A percentile compares a stretch with the other conserved stretches of the same genome.
Evolutionary conservation across 176 grass and related monocot genomes (phyloP).

Genomic region (Aegilops umbellulata): DNA sequence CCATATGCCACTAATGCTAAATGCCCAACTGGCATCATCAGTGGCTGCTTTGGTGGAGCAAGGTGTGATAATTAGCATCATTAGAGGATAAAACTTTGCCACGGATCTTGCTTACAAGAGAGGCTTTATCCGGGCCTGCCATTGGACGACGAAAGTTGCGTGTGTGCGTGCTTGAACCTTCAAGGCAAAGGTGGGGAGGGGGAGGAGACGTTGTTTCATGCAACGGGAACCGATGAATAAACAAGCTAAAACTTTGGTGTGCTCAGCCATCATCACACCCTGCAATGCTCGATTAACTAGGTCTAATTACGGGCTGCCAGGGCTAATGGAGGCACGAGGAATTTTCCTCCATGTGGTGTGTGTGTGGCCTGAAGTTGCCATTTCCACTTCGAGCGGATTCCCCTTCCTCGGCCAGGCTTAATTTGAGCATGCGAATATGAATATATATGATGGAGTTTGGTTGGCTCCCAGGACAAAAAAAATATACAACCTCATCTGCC

Average conservation of each 20-base stretch:
- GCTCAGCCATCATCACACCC: too few species aligned
- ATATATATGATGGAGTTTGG: background rate
- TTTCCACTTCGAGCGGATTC: background rate
- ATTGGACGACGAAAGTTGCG: slow-evolving; percentile 33
- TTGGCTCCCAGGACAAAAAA: background rate
- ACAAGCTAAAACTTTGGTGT: background rate
- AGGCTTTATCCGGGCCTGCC: background rate
- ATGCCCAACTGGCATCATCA: background rate
- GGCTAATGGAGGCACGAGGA: slow-evolving; percentile 21
- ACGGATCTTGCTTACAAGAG: slow-evolving; percentile 28
- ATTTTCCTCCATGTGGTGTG: background rate
- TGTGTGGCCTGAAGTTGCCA: background rate
- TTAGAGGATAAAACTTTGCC: slow-evolving; percentile 37
- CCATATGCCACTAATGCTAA: background rate
- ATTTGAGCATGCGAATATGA: background rate
- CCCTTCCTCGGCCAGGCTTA: background rate
- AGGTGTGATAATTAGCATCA: slow-evolving; percentile 29
- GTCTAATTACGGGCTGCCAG: background rate
- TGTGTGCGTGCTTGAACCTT: slow-evolving; percentile 10
- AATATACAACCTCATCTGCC: background rate
- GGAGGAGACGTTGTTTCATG: slow-evolving; percentile 8
- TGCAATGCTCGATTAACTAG: too few species aligned
- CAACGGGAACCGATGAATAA: slow-evolving; percentile 19
- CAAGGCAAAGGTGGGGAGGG: slow-evolving; percentile 14
- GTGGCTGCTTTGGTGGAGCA: background rate